Evolutionary conservation across 305 asterid genomes (phyloP).

Genomic region (Fraxinus dipetala): DNA sequence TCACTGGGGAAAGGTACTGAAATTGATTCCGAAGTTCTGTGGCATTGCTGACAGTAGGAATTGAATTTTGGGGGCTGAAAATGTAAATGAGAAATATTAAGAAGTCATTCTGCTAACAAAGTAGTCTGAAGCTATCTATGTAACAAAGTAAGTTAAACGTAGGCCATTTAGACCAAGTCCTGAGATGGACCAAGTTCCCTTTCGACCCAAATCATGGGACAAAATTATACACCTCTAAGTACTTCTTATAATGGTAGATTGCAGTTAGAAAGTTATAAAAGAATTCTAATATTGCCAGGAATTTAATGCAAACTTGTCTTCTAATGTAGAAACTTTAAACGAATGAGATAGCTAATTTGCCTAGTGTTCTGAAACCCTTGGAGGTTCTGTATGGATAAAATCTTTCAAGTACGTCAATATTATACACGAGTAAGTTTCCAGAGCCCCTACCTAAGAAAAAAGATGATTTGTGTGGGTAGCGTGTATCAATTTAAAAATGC

Average conservation of each 20-base stretch:
- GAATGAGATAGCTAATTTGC: background rate
- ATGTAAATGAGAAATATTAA: background rate
- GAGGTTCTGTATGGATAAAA: background rate
- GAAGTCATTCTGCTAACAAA: background rate
- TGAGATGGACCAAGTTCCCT: no score
- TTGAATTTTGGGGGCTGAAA: no score
- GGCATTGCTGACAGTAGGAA: background rate
- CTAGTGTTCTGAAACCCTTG: background rate
- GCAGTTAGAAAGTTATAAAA: conserved; percentile 11
- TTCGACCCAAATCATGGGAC: background rate
- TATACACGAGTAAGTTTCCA: background rate
- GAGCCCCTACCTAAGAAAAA: background rate
- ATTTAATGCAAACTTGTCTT: conserved; percentile 5
- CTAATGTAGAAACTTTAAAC: background rate
- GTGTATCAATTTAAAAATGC: background rate
- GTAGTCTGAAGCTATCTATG: no score
- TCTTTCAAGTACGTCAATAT: background rate
- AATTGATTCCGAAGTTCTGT: background rate
- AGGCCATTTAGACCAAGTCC: no score
- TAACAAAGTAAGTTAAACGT: no score
- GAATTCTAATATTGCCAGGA: conserved; percentile 14
- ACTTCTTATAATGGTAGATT: background rate
- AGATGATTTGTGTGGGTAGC: conserved; percentile 1
- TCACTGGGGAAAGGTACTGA: background rate
- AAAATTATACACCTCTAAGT: conserved; percentile 9